Conservation (phyloP, 1,139 yeast species). For the Arxiozyma bovina region DNA sequence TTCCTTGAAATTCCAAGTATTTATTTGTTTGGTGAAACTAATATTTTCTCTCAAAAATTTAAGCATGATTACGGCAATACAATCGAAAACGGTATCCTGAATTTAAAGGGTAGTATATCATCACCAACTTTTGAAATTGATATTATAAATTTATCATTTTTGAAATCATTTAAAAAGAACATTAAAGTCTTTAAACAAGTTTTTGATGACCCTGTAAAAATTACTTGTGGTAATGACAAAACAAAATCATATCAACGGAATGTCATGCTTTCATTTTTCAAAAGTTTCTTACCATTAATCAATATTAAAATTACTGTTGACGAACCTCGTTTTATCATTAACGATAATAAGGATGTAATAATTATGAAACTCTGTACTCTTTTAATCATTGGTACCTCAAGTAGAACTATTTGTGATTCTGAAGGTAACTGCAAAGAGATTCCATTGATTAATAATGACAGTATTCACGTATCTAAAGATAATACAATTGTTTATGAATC, state of each 20-base stretch:
- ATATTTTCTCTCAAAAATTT: slow-evolving; percentile 40
- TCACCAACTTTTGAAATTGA: slow-evolving; percentile 36
- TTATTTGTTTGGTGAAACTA: slow-evolving; percentile 47
- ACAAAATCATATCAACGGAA: slow-evolving; percentile 9
- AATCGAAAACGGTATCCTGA: slow-evolving; percentile 42
- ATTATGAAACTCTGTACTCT: slow-evolving; percentile 19
- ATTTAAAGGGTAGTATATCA: slow-evolving; percentile 44
- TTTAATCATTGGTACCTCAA: slow-evolving; percentile 18
- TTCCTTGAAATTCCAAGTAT: slow-evolving; percentile 45
- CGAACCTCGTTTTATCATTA: slow-evolving; percentile 26
- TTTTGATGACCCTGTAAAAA: slow-evolving; percentile 19
- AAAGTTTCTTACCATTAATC: slow-evolving; percentile 24
- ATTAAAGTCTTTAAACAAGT: slow-evolving; percentile 22
- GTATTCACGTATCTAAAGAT: slow-evolving; percentile 7
- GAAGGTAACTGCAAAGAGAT: neutral
- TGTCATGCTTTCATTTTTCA: slow-evolving; percentile 19
- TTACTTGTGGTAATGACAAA: slow-evolving; percentile 12
- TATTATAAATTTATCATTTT: slow-evolving; percentile 31
- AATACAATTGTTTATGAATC: slow-evolving; percentile 16
- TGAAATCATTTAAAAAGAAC: slow-evolving; percentile 28
- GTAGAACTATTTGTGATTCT: slow-evolving; percentile 10
- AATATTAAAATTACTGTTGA: slow-evolving; percentile 28
- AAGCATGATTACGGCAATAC: slow-evolving; percentile 35
- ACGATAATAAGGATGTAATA: slow-evolving; percentile 20
- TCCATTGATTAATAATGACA: neutral